These are phyloP conservation scores for Peronospora destructor DNA, from an alignment of 352 stramenopile species.

Conservation along the genomic window DNA sequence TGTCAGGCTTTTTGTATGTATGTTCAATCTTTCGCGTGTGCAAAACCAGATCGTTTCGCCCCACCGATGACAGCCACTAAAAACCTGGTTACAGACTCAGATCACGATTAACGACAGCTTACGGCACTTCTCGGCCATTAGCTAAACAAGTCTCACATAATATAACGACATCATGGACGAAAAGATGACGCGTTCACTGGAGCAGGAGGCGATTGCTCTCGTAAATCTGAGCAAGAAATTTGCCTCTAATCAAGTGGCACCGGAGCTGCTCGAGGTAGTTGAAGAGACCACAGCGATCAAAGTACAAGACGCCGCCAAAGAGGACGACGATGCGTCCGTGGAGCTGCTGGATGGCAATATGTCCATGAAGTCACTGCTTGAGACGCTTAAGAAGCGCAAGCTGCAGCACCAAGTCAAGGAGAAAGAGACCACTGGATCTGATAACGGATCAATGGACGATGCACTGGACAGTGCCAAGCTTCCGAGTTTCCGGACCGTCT, in stretches of 20 bases:
- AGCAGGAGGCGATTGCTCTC: conserved; percentile 64
- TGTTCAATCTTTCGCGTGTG: background rate
- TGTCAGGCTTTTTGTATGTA: conserved; percentile 2
- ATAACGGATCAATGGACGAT: conserved; percentile 4
- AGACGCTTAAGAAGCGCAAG: conserved; percentile 61
- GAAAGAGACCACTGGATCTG: conserved; percentile 2
- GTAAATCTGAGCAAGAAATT: conserved; percentile 42
- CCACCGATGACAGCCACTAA: conserved; percentile 16
- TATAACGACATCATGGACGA: conserved; percentile 41
- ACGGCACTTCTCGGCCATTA: conserved; percentile 17
- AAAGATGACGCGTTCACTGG: conserved; percentile 37
- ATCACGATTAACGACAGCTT: conserved; percentile 14
- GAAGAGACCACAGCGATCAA: conserved; percentile 1
- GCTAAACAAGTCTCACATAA: conserved; percentile 11
- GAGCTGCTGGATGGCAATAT: conserved; percentile 37
- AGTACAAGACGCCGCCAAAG: conserved; percentile 6
- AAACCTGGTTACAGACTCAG: conserved; percentile 11
- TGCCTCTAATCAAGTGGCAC: conserved; percentile 12
- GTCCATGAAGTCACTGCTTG: conserved; percentile 64
- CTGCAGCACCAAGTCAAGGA: conserved; percentile 18
- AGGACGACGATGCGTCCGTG: conserved; percentile 9
- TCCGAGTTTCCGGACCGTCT: conserved; percentile 61
- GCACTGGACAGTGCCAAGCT: conserved; percentile 30
- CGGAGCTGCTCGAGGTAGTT: conserved; percentile 28
- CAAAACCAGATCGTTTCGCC: background rate